A percentile compares a stretch with the other conserved stretches of the same genome.
Evolutionary conservation across 2,329 filamentous ascomycete species (phyloP).

Genomic region (Akanthomyces dipterigenus): DNA sequence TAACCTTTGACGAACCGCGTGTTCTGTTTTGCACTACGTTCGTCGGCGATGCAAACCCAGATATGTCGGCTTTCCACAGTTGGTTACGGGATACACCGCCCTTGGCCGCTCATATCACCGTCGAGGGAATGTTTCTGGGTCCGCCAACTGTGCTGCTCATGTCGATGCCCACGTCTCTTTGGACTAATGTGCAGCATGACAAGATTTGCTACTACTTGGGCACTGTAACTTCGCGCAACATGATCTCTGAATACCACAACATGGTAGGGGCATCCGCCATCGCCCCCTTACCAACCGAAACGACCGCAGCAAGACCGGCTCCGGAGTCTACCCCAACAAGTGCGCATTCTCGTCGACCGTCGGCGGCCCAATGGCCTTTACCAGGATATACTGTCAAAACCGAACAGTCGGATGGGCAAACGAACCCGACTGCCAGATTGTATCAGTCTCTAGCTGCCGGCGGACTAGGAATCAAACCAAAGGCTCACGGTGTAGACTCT

Average conservation of each 20-base stretch:
- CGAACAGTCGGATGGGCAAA: slow-evolving; percentile 12
- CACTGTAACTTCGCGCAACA: slow-evolving; percentile 60
- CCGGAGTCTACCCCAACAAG: not conserved
- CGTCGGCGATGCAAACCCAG: slow-evolving; percentile 56
- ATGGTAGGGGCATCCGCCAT: slow-evolving; percentile 37
- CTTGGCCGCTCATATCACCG: slow-evolving; percentile 50
- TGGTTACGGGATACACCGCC: slow-evolving; percentile 57
- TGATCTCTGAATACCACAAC: slow-evolving; percentile 57
- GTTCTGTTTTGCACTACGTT: slow-evolving; percentile 63
- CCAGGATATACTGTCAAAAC: not conserved
- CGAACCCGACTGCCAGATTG: slow-evolving; percentile 19
- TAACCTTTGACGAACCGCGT: slow-evolving; percentile 55
- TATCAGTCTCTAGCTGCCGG: slow-evolving; percentile 6
- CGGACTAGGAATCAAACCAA: slow-evolving; percentile 22
- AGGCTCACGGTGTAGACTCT: slow-evolving; percentile 45
- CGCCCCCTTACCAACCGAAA: not conserved
- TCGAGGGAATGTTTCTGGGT: slow-evolving; percentile 62
- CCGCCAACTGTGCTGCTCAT: slow-evolving; percentile 60
- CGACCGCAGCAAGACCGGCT: not conserved
- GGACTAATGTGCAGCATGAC: slow-evolving; percentile 58
- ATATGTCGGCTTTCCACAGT: slow-evolving; percentile 60
- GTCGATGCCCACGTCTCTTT: slow-evolving; percentile 58
- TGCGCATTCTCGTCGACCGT: not conserved
- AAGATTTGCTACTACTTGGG: slow-evolving; percentile 61
- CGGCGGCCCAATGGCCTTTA: not conserved